phyloP scores from a whole-genome alignment of 2,329 filamentous ascomycete genomes.

The Neurospora crassa region DNA sequence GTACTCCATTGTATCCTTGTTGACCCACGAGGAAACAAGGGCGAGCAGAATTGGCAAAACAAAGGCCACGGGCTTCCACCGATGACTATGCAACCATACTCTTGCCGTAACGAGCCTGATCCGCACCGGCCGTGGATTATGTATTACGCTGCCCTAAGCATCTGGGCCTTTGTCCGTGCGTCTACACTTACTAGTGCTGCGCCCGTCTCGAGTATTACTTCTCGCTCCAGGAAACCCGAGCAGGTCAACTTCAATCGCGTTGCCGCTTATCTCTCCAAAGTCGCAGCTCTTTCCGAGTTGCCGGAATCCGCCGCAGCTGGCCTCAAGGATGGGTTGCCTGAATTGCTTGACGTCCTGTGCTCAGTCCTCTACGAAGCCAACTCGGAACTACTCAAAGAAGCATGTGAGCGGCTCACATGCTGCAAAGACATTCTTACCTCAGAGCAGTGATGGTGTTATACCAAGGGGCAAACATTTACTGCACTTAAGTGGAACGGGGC shows the following conservation, averaged over 20 bases:
- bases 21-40: constrained; percentile 28
- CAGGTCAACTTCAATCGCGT: constrained; percentile 25
- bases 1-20: constrained; percentile 71
- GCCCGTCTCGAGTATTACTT: constrained; percentile 39
- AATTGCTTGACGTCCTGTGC: constrained; percentile 34
- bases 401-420: constrained; percentile 57
- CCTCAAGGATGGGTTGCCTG: constrained; percentile 46
- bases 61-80: constrained; percentile 22
- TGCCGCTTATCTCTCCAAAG: constrained; percentile 42
- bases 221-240: constrained; percentile 28
- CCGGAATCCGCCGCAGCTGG: constrained; percentile 56
- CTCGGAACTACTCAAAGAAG: constrained; percentile 69
- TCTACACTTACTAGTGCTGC: neutral
- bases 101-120: constrained; percentile 66
- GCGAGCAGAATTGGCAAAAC: neutral
- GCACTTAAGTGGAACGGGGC: neutral
- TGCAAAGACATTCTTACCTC: constrained; percentile 47
- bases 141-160: constrained; percentile 76
- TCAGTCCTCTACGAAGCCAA: constrained; percentile 34
- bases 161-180: constrained; percentile 82
- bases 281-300: constrained; percentile 63
- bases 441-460: neutral
- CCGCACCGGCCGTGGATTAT: constrained; percentile 85
- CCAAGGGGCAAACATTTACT: neutral
- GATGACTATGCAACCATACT: constrained; percentile 45